phyloP scores from a whole-genome alignment of 352 stramenopile genomes.

The Globisporangium paddicum region DNA sequence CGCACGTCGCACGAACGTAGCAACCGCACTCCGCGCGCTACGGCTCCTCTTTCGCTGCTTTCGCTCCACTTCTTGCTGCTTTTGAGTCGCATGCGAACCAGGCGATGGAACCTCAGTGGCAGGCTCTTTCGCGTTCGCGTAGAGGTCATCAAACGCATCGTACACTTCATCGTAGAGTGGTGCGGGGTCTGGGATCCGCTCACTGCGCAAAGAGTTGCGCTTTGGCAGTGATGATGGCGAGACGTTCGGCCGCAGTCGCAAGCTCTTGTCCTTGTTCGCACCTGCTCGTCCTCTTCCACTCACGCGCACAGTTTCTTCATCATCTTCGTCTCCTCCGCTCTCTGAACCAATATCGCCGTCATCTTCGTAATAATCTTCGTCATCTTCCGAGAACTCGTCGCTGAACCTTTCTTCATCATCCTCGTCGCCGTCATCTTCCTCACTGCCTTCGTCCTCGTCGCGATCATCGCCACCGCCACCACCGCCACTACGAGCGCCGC shows the following conservation, averaged over 20 bases:
- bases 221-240: constrained; percentile 4
- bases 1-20: constrained; percentile 29
- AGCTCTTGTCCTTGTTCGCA: constrained; percentile 6
- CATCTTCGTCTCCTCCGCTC: constrained; percentile 18
- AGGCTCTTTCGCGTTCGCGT: not conserved
- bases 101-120: not conserved
- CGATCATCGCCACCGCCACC: constrained; percentile 13
- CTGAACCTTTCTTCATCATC: constrained; percentile 24
- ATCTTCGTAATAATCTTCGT: constrained; percentile 29
- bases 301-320: constrained; percentile 4
- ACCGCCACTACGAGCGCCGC: constrained; percentile 13
- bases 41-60: constrained; percentile 10
- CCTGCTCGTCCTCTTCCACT: constrained; percentile 6
- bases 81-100: not conserved
- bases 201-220: constrained; percentile 17
- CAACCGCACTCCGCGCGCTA: constrained; percentile 27
- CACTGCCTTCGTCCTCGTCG: constrained; percentile 21
- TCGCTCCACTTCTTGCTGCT: constrained; percentile 12
- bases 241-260: not conserved
- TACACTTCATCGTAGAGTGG: constrained; percentile 48
- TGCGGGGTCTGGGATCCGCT: constrained; percentile 11
- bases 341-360: constrained; percentile 19
- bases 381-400: constrained; percentile 22
- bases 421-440: constrained; percentile 21
- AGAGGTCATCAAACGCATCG: constrained; percentile 53